Percentiles rank a stretch among this genome's conserved stretches.
Conservation (phyloP, 768 basidiomycete genomes). For the Candolleomyces aberdarensis region DNA sequence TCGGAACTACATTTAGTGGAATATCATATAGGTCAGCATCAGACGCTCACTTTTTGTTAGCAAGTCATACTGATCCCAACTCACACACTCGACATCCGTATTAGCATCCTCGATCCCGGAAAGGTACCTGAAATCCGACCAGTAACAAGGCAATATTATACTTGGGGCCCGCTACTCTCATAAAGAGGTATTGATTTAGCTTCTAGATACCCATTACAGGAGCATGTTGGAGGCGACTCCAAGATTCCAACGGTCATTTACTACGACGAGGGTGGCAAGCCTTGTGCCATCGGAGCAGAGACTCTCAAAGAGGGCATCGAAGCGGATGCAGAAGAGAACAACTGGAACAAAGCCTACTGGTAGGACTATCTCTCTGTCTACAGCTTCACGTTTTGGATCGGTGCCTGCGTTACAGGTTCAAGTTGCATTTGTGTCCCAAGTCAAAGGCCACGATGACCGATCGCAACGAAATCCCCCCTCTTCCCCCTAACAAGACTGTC, state of each 20-base stretch:
- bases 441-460: constrained; percentile 6
- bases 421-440: constrained; percentile 29
- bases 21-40: constrained; percentile 13
- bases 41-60: background rate
- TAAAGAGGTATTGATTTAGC: background rate
- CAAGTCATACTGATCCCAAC: no score
- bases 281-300: constrained; percentile 10
- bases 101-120: constrained; percentile 23
- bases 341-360: constrained; percentile 3
- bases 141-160: background rate
- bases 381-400: no score
- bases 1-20: constrained; percentile 15
- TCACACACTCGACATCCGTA: no score
- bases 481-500: constrained; percentile 39
- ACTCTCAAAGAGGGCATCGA: constrained; percentile 10
- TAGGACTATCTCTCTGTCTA: no score
- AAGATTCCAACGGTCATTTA: constrained; percentile 15
- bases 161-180: no score
- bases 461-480: constrained; percentile 25
- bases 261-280: constrained; percentile 8
- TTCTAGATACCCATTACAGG: constrained; percentile 1
- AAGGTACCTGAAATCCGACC: constrained; percentile 11
- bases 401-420: constrained; percentile 15
- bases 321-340: constrained; percentile 11
- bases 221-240: constrained; percentile 10